Evolutionary conservation across 2,329 filamentous ascomycete genomes (phyloP).

Genomic region (Alternaria viburni): DNA sequence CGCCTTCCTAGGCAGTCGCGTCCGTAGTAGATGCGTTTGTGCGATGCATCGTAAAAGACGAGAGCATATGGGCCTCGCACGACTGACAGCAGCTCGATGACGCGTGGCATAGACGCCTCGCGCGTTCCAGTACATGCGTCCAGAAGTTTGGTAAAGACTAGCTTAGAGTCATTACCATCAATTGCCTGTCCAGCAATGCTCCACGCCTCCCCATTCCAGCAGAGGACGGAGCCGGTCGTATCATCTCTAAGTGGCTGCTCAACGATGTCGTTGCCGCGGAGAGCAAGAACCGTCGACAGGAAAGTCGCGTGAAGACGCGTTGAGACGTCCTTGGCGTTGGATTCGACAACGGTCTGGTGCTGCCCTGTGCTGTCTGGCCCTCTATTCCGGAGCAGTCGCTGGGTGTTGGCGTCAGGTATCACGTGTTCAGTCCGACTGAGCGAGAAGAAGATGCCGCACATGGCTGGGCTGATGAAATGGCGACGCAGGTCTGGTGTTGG

Average conservation of each 20-base stretch:
- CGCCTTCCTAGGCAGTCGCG: slow-evolving; percentile 87
- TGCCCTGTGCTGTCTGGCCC: slow-evolving; percentile 40
- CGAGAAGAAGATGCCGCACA: slow-evolving; percentile 61
- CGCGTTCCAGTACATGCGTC: slow-evolving; percentile 14
- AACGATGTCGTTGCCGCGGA: slow-evolving; percentile 77
- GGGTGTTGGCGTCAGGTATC: slow-evolving; percentile 31
- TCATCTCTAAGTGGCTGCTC: slow-evolving; percentile 73
- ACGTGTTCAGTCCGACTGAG: slow-evolving; percentile 44
- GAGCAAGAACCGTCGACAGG: slow-evolving; percentile 84
- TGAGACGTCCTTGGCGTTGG: neutral
- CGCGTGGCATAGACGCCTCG: slow-evolving; percentile 9
- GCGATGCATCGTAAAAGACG: slow-evolving; percentile 73
- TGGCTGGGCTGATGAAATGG: slow-evolving; percentile 18
- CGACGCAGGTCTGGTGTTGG: slow-evolving; percentile 14
- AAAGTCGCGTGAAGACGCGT: slow-evolving; percentile 62
- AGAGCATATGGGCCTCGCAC: slow-evolving; percentile 82
- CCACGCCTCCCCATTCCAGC: slow-evolving; percentile 99
- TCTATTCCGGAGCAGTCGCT: slow-evolving; percentile 36
- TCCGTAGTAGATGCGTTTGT: slow-evolving; percentile 75
- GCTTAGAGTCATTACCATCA: slow-evolving; percentile 78
- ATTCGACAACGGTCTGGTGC: slow-evolving; percentile 22
- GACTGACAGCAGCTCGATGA: slow-evolving; percentile 32
- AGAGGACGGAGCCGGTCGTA: slow-evolving; percentile 70
- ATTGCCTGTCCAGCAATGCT: slow-evolving; percentile 66
- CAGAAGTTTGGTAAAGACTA: slow-evolving; percentile 68